A percentile compares a stretch with the other conserved stretches of the same genome.
phyloP scores from a whole-genome alignment of 1,284 basidiomycete genomes.

The Clitocybe nebularis region DNA sequence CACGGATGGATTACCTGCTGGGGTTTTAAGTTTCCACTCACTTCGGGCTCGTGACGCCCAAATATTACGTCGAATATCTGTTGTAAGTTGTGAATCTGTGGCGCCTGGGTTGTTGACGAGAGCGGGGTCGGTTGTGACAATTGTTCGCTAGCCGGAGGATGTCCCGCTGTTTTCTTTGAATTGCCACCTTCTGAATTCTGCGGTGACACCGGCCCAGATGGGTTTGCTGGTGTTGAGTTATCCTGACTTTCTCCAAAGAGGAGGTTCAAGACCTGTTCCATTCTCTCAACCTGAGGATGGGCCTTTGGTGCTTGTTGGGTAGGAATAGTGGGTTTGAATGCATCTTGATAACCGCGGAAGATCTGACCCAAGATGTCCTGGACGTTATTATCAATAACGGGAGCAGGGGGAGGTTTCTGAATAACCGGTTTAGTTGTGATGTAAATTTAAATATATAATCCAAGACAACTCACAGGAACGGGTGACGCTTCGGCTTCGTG shows the following conservation, averaged over 20 bases:
- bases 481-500: conserved; percentile 4
- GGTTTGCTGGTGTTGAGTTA: too few species aligned
- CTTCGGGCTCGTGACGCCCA: too few species aligned
- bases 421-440: not conserved
- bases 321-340: conserved; percentile 1
- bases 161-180: too few species aligned
- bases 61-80: too few species aligned
- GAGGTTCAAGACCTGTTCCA: conserved; percentile 4
- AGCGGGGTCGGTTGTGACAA: too few species aligned
- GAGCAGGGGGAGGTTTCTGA: not conserved
- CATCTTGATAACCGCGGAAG: not conserved
- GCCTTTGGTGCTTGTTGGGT: not conserved
- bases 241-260: not conserved
- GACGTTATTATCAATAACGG: not conserved
- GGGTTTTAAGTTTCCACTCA: too few species aligned
- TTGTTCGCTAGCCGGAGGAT: too few species aligned
- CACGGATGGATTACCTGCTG: too few species aligned
- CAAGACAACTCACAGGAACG: conserved; percentile 5
- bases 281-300: not conserved
- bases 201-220: too few species aligned
- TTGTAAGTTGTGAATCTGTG: too few species aligned
- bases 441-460: not conserved
- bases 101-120: too few species aligned
- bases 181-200: too few species aligned
- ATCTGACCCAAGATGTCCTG: conserved; percentile 2